A percentile compares a stretch with the other conserved stretches of the same genome.
phyloP scores from a whole-genome alignment of 352 stramenopile genomes.

The Globisporangium paroecandrum region DNA sequence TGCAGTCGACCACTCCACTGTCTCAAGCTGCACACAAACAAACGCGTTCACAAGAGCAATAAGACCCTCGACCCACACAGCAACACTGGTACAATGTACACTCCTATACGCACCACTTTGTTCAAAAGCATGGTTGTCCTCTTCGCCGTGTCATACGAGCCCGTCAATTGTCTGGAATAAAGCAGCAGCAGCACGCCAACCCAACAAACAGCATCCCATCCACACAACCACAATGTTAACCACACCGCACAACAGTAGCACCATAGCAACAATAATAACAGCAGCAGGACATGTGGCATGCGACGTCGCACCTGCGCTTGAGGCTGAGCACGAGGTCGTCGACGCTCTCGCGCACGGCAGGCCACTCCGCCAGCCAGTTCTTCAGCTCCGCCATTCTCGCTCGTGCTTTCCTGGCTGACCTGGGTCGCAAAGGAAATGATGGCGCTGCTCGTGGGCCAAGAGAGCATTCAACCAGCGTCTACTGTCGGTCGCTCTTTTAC shows the following conservation, averaged over 20 bases:
- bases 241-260: not conserved
- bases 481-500: not conserved
- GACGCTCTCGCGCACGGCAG: conserved; percentile 58
- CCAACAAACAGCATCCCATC: not conserved
- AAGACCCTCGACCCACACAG: not conserved
- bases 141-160: conserved; percentile 81
- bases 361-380: conserved; percentile 78
- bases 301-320: conserved; percentile 54
- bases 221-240: too few relatives aligned
- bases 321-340: conserved; percentile 77
- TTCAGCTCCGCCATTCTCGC: conserved; percentile 36
- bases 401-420: not conserved
- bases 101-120: conserved; percentile 47
- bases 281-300: not conserved
- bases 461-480: not conserved
- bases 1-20: conserved; percentile 72
- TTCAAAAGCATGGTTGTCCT: conserved; percentile 70
- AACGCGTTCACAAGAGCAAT: conserved; percentile 3
- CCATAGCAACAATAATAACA: not conserved
- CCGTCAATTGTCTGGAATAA: conserved; percentile 47
- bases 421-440: not conserved
- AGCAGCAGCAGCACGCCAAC: not conserved
- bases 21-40: conserved; percentile 47
- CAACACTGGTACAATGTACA: not conserved
- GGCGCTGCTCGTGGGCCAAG: not conserved